A percentile compares a stretch with the other conserved stretches of the same genome.
Evolutionary conservation across 2,329 filamentous ascomycete genomes (phyloP).

Genomic region (Ophiocordyceps robertsii): DNA sequence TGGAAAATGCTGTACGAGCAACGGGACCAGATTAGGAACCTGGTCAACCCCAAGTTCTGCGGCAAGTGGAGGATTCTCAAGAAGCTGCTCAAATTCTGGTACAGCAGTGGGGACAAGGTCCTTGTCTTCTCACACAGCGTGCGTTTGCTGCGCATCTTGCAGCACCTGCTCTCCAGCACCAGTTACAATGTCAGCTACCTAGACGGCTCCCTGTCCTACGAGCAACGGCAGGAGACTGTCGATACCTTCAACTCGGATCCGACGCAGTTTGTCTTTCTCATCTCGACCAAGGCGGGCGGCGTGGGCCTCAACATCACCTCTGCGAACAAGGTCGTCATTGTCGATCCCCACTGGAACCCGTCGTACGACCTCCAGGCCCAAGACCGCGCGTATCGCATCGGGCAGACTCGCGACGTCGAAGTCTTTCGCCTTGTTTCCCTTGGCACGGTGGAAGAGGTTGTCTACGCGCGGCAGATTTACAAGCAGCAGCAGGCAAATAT

Average conservation of each 20-base stretch:
- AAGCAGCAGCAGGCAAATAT: slow-evolving; percentile 99
- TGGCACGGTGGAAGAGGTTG: slow-evolving; percentile 92
- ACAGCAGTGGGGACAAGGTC: slow-evolving; percentile 82
- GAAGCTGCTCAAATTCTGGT: slow-evolving; percentile 80
- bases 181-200: slow-evolving; percentile 86
- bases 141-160: slow-evolving; percentile 67
- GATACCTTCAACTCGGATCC: slow-evolving; percentile 87
- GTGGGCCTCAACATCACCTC: slow-evolving; percentile 94
- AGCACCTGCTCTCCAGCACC: slow-evolving; percentile 75
- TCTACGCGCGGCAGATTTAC: slow-evolving; percentile 95
- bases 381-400: slow-evolving; percentile 90
- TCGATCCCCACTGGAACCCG: slow-evolving; percentile 97
- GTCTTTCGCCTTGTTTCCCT: slow-evolving; percentile 84
- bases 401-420: slow-evolving; percentile 84
- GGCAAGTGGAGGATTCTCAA: slow-evolving; percentile 93
- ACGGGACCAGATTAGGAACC: slow-evolving; percentile 65
- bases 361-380: slow-evolving; percentile 90
- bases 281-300: slow-evolving; percentile 85
- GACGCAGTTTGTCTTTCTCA: slow-evolving; percentile 84
- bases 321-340: slow-evolving; percentile 94
- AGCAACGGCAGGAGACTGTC: slow-evolving; percentile 69
- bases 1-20: slow-evolving; percentile 65
- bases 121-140: slow-evolving; percentile 92
- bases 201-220: slow-evolving; percentile 71
- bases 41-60: slow-evolving; percentile 81